These are phyloP conservation scores for Blastobotrys buckinghamii DNA, from an alignment of 1,139 yeast genomes.

Conservation along the genomic window DNA sequence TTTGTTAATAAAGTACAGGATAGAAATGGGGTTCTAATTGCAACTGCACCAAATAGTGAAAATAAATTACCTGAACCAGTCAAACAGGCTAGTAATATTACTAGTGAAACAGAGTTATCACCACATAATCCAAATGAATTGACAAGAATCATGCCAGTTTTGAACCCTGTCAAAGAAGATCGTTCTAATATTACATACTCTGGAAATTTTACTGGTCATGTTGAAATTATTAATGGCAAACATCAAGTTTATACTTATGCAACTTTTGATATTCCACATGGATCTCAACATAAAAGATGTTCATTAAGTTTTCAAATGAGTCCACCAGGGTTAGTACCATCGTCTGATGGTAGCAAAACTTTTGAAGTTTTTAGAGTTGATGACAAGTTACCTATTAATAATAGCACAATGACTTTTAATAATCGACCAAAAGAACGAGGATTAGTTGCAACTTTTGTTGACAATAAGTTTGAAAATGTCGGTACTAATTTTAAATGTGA, in stretches of 20 bases:
- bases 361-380: constrained; percentile 7
- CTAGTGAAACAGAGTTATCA: background rate
- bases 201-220: background rate
- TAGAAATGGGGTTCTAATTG: too few relatives aligned
- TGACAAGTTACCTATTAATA: background rate
- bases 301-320: background rate
- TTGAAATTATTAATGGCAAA: background rate
- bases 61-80: background rate
- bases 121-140: background rate
- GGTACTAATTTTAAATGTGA: background rate
- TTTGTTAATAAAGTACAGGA: too few relatives aligned
- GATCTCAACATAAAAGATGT: background rate
- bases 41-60: too few relatives aligned
- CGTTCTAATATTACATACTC: background rate
- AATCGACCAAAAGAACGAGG: background rate
- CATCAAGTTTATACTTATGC: constrained; percentile 3
- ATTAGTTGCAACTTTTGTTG: background rate
- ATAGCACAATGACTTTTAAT: background rate
- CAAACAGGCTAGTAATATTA: background rate
- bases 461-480: background rate
- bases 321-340: background rate
- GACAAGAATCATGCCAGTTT: background rate
- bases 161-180: background rate
- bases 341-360: background rate
- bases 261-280: background rate